Conservation (phyloP, 768 basidiomycete species). For the Agaricus bisporus region DNA sequence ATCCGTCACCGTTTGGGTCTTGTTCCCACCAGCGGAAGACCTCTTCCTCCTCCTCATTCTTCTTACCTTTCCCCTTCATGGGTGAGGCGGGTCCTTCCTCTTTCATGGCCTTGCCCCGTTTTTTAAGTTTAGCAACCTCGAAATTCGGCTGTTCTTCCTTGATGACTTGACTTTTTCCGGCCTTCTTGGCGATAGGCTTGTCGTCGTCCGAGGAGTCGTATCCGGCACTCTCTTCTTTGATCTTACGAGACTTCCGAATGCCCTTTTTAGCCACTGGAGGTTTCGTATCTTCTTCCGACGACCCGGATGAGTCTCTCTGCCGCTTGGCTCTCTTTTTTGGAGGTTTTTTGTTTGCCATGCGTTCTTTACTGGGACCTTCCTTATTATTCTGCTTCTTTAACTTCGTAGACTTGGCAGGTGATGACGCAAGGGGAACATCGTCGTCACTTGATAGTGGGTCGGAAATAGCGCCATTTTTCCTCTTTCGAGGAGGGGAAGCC, state of each 20-base stretch:
- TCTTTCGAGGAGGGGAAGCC: slow-evolving; percentile 42
- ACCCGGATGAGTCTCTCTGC: slow-evolving; percentile 26
- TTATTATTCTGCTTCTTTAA: slow-evolving; percentile 32
- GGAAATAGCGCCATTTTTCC: slow-evolving; percentile 49
- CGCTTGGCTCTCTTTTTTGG: slow-evolving; percentile 65
- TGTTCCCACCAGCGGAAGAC: slow-evolving; percentile 86
- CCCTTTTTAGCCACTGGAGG: slow-evolving; percentile 32
- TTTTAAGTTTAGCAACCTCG: slow-evolving; percentile 40
- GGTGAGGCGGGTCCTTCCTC: slow-evolving; percentile 30
- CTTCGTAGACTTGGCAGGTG: slow-evolving; percentile 45
- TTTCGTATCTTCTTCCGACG: slow-evolving; percentile 30
- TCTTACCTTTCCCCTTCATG: slow-evolving; percentile 32
- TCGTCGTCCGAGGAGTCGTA: slow-evolving; percentile 28
- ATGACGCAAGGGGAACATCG: slow-evolving; percentile 67
- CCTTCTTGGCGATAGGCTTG: slow-evolving; percentile 36
- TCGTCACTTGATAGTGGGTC: slow-evolving; percentile 68
- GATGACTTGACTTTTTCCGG: slow-evolving; percentile 41
- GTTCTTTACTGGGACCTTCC: slow-evolving; percentile 35
- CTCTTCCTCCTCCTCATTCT: slow-evolving; percentile 67
- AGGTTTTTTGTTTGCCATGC: slow-evolving; percentile 34
- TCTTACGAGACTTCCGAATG: slow-evolving; percentile 35
- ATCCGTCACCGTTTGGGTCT: slow-evolving; percentile 65
- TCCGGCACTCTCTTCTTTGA: slow-evolving; percentile 45
- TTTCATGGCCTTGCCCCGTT: slow-evolving; percentile 37
- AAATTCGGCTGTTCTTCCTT: slow-evolving; percentile 43